Base-by-base conservation (phyloP, 139 green algal species). In the Diplosphaera chodatii region DNA sequence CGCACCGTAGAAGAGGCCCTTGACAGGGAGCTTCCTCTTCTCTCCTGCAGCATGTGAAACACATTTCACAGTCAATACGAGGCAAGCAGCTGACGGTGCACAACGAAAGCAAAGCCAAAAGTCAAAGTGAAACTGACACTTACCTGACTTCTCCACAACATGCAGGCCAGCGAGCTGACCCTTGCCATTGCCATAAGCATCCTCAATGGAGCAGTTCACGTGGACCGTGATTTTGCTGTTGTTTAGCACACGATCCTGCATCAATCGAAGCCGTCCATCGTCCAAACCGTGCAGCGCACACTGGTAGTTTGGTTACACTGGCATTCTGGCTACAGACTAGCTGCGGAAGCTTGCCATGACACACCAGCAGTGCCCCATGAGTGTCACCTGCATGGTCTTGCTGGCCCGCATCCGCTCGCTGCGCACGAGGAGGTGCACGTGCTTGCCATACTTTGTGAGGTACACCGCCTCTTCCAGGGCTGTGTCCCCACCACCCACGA, bases 401-500 rank as follows among this genome's bases (percentile, higher is more conserved):
- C 72, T 89, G 27, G 94, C 94, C 1, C 91, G 81, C 88, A 99
- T 87, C 63, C 75, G 41, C 5, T 75, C 69, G 16, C 88, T 82
- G 23, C 94, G 81, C 64, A 98, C 94, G 64, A 99, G 79, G 77
- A 99, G 74, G 77, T 99, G 95, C 71, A 99, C 92, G 78, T 96
- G 88, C 28, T 71, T 89, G 21, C 65, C 84, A 71, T 98, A 99
- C 81, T 99, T 99, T 34, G 94, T 99, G 2, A 99, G 84, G 84
- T 99, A 99, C 23, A 98, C 65, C 0, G 95, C 91, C 80, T 99
- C 95, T 78, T 99, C 95, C 2, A 82, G 83, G 8, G 95, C 95
- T 10, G 92, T 97, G 83, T 99, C 95, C 0, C 95, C 95, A 32
- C 95, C 95, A 37, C 95, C 95, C 34, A 97, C 95, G 13, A 99